A percentile compares a stretch with the other conserved stretches of the same genome.
Conservation (phyloP, 441 rosid species). For the Erodium chrysanthum region DNA sequence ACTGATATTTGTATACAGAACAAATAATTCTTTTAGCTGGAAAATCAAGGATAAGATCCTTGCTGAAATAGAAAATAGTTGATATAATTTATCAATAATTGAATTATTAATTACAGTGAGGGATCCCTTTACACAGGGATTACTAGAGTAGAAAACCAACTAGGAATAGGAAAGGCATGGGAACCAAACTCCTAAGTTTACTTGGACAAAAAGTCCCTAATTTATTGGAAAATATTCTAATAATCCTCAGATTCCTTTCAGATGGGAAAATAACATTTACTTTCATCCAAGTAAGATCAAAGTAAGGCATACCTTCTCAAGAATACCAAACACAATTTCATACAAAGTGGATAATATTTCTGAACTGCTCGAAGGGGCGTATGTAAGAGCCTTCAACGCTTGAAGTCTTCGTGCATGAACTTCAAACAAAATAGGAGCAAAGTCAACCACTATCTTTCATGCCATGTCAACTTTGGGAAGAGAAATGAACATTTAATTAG, state of each 20-base stretch:
- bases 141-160: no score
- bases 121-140: no score
- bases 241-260: neutral
- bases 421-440: slow-evolving; percentile 30
- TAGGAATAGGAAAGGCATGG: no score
- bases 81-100: no score
- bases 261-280: neutral
- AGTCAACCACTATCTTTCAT: slow-evolving; percentile 26
- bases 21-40: neutral
- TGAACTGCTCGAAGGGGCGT: slow-evolving; percentile 70
- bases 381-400: slow-evolving; percentile 96
- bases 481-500: neutral
- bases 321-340: slow-evolving; percentile 88
- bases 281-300: neutral
- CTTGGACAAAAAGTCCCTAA: no score
- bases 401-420: slow-evolving; percentile 94
- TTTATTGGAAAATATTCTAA: no score
- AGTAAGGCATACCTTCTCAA: slow-evolving; percentile 63
- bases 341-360: slow-evolving; percentile 74
- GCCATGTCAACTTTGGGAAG: slow-evolving; percentile 6
- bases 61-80: no score
- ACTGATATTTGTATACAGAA: no score
- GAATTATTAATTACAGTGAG: no score
- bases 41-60: neutral
- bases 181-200: no score